These are phyloP conservation scores for Cichorium intybus DNA, from an alignment of 140 eudicot species.

Conservation along the genomic window DNA sequence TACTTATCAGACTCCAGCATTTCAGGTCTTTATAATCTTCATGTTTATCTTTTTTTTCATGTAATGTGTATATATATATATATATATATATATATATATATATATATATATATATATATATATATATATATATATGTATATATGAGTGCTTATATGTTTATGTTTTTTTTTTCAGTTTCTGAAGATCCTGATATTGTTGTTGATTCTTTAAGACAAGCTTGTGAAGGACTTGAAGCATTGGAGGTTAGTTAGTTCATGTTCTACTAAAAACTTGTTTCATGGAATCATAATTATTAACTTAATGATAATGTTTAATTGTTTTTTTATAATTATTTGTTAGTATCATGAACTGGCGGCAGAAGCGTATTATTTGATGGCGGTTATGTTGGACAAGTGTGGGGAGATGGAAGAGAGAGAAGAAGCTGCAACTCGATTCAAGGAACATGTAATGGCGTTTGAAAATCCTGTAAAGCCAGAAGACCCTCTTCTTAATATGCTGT, in stretches of 20 bases:
- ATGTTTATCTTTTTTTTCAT: background rate
- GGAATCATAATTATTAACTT: too few species aligned
- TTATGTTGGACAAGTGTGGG: slow-evolving; percentile 67
- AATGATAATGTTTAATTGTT: background rate
- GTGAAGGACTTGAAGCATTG: slow-evolving; percentile 78
- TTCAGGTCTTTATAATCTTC: slow-evolving; percentile 43
- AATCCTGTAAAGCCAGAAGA: slow-evolving; percentile 51
- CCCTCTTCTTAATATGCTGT: slow-evolving; percentile 35
- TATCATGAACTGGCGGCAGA: slow-evolving; percentile 92
- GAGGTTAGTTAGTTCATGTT: slow-evolving; percentile 70
- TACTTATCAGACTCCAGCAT: slow-evolving; percentile 70
- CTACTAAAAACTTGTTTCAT: background rate
- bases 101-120: too few species aligned
- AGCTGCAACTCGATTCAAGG: slow-evolving; percentile 65
- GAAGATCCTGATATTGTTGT: slow-evolving; percentile 74
- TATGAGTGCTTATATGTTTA: background rate
- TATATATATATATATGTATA: background rate
- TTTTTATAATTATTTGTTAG: slow-evolving; percentile 32
- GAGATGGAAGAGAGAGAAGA: slow-evolving; percentile 62
- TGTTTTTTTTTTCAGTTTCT: slow-evolving; percentile 33
- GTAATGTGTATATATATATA: background rate
- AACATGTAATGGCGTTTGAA: slow-evolving; percentile 61
- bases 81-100: too few species aligned
- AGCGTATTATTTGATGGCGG: slow-evolving; percentile 86
- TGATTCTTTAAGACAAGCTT: slow-evolving; percentile 74